Conservation (phyloP, 371 early-diverging fungal genomes). For the Coemansia sp. region DNA sequence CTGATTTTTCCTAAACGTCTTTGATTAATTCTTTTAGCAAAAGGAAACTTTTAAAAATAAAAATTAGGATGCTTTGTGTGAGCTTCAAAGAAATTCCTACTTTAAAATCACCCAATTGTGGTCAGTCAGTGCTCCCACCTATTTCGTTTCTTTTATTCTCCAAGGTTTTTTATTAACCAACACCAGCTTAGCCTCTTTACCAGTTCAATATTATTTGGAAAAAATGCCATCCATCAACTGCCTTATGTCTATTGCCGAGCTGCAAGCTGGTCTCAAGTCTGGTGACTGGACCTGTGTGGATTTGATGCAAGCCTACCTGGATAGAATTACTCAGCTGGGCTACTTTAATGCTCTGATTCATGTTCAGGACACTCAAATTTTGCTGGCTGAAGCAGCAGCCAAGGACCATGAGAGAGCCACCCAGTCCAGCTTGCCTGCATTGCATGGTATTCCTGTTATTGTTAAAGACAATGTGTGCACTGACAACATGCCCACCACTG, state of each 20-base stretch:
- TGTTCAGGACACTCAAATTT: constrained; percentile 6
- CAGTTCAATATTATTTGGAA: no score
- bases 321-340: constrained; percentile 1
- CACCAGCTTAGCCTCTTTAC: no score
- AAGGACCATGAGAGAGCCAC: constrained; percentile 10
- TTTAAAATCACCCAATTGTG: no score
- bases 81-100: no score
- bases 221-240: not conserved
- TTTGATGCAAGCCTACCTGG: constrained; percentile 8
- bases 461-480: constrained; percentile 12
- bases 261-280: constrained; percentile 13
- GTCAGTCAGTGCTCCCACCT: no score
- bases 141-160: not conserved
- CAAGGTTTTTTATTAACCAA: no score
- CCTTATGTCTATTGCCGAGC: not conserved
- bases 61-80: no score
- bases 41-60: no score
- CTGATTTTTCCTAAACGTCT: no score
- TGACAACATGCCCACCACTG: constrained; percentile 11
- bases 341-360: constrained; percentile 9
- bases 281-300: constrained; percentile 16
- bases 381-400: constrained; percentile 3
- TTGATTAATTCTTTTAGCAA: no score
- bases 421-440: not conserved
- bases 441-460: constrained; percentile 12